Base-by-base conservation (phyloP, 2,329 filamentous ascomycete genomes). In the Dactylellina cionopaga region DNA sequence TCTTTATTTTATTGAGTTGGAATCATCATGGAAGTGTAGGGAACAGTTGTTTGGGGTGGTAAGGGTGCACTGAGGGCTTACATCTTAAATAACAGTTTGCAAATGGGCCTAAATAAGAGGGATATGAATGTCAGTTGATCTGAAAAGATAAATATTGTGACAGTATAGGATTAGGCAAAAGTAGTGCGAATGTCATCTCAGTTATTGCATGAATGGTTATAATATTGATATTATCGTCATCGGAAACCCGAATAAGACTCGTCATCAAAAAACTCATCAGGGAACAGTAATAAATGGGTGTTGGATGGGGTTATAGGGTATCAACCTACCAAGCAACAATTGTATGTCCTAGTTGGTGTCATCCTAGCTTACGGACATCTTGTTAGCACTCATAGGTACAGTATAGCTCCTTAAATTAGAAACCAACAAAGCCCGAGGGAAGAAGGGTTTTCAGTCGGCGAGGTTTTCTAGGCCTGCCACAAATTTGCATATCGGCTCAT, bases 201-300 rank as follows among this genome's bases (percentile, higher is more conserved):
- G 85, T 81, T 80, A 81, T 83, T 81, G 88, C 88, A 90, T 90
- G 88, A 90, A 90, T 90, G 88, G 88, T 88, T 86, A 81, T 82
- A 84, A 83, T 84, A 83, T 58, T 71, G 81, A 83, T 83, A 81
- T 83, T 89, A 83, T 89, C 88, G 85, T 85, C 88, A 90, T 87
- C 86, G 85, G 84, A 87, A 87, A 85, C 85, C 85, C 88, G 85
- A 80, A 88, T 90, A 88, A 87, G 88, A 90, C 88, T 90, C 88
- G 88, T 90, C 88, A 90, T 90, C 88, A 88, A 85, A 81, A n/a
- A 82, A 79, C 80, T 81, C 82, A 82, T 83, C 84, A 66, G 37
- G 31, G 19, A 46, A 73, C 41, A 29, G 41, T 31, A 46, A 29
- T 46, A 25, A 25, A 31, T 55, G 7, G 13, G 27, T 60, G 43